Percentiles rank a stretch among this genome's conserved stretches.
Conservation (phyloP, 2,329 filamentous ascomycete species). For the Fusarium duplospermum region DNA sequence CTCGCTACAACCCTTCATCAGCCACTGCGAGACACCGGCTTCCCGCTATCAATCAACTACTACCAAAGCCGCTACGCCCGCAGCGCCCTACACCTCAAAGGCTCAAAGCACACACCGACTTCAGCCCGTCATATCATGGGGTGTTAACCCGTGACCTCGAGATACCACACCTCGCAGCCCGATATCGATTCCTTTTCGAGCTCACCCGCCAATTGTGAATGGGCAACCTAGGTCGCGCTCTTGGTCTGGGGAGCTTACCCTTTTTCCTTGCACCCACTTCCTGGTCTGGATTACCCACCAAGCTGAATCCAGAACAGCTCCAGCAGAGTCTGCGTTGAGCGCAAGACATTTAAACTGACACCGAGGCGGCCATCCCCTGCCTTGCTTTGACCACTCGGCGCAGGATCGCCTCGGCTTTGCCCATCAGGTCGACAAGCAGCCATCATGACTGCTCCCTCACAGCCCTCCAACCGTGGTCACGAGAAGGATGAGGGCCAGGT, state of each 20-base stretch:
- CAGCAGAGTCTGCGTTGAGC: conserved; percentile 16
- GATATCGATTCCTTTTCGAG: conserved; percentile 22
- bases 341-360: conserved; percentile 24
- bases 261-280: conserved; percentile 29
- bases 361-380: conserved; percentile 33
- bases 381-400: conserved; percentile 16
- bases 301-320: conserved; percentile 6
- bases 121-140: conserved; percentile 40
- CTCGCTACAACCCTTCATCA: conserved; percentile 13
- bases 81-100: conserved; percentile 31
- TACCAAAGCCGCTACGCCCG: conserved; percentile 36
- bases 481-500: conserved; percentile 34
- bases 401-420: conserved; percentile 27
- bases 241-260: neutral
- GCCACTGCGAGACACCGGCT: conserved; percentile 25
- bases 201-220: conserved; percentile 6
- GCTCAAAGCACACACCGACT: conserved; percentile 36
- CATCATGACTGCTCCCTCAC: conserved; percentile 33
- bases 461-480: conserved; percentile 15
- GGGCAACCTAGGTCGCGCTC: neutral
- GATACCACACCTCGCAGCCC: conserved; percentile 29
- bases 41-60: conserved; percentile 42
- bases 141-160: conserved; percentile 39
- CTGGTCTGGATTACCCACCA: conserved; percentile 15
- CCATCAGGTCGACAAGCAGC: conserved; percentile 15